A percentile compares a stretch with the other conserved stretches of the same genome.
These are phyloP conservation scores for Dryas integrifolia DNA, from an alignment of 331 rosid genomes.

Conservation along the genomic window DNA sequence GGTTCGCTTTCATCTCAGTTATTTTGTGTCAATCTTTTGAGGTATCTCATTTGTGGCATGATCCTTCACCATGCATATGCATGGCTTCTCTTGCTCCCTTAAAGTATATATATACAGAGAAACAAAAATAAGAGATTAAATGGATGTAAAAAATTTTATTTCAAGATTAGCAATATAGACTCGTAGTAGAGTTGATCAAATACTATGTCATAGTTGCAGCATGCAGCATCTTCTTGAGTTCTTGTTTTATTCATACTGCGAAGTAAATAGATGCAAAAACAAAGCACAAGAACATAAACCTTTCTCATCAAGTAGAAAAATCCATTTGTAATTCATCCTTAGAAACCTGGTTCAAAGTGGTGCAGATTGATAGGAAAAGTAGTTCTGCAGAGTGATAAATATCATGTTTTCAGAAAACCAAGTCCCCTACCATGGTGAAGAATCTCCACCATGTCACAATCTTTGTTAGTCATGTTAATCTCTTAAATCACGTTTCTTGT, in stretches of 20 bases:
- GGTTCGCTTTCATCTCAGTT: constrained; percentile 42
- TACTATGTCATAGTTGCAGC: neutral
- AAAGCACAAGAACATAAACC: neutral
- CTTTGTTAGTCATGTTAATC: neutral
- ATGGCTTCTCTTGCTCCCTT: constrained; percentile 25
- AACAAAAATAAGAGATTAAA: neutral
- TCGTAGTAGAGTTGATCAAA: too few species aligned
- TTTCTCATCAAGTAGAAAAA: neutral
- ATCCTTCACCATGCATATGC: constrained; percentile 15
- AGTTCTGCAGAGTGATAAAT: neutral
- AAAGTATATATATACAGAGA: neutral
- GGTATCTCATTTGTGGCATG: constrained; percentile 11
- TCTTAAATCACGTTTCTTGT: neutral
- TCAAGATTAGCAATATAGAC: too few species aligned
- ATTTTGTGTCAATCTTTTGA: neutral
- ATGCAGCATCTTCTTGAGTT: neutral
- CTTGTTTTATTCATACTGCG: neutral
- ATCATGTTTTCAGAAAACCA: neutral
- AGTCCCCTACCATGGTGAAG: neutral
- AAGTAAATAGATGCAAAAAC: neutral
- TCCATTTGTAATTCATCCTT: neutral
- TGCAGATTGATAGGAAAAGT: neutral
- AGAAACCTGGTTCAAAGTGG: neutral
- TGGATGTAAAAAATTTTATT: neutral
- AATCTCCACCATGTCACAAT: constrained; percentile 6